Base-by-base conservation (phyloP, 2,329 filamentous ascomycete genomes). In the Fusarium nelsonii region DNA sequence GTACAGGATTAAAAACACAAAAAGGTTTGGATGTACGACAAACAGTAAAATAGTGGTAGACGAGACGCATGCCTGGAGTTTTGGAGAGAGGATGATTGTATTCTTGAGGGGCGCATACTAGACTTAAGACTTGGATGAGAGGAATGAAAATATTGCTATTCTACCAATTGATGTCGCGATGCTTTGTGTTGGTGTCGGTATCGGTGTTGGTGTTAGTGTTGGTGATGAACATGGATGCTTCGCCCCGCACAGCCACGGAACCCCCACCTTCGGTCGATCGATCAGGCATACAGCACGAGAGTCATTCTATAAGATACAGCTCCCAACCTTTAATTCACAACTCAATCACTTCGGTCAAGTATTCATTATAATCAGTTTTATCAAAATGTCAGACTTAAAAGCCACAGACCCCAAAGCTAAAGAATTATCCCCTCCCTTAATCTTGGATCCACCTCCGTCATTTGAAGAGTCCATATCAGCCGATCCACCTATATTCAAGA, bases 61-160 rank as follows among this genome's bases (percentile, higher is more conserved):
- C 41, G 40, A 32, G 37, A 45, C 8, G 39, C 53, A 64, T 64
- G 48, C 44, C 51, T 44, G 65, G 65, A 64, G 64, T 68, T 68
- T 59, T 23, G 37, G 51, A 46, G 63, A 18, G 63, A 10, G n/a
- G 23, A 46, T 30, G 48, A 37, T 41, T 12, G n/a, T 36, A n/a
- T 45, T 16, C 9, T 18, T 37, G n/a, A 33, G 49, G 37, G 32
- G 44, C 32, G 36, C 59, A 48, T 49, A 64, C 45, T 68, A 68
- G 58, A 68, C 40, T 52, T 60, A 68, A 63, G 23, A 63, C 48
- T 59, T 58, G 37, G 46, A 68, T 36, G 51, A 58, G 62, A 66
- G 39, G 28, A 54, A 58, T 59, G 34, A 54, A 41, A 41, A 30
- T 30, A 30, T 30, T 30, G 30, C 5, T 30, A 4, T 15, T 16